These are phyloP conservation scores for Nakaseomyces delphensis DNA, from an alignment of 1,139 yeast genomes.

Conservation along the genomic window DNA sequence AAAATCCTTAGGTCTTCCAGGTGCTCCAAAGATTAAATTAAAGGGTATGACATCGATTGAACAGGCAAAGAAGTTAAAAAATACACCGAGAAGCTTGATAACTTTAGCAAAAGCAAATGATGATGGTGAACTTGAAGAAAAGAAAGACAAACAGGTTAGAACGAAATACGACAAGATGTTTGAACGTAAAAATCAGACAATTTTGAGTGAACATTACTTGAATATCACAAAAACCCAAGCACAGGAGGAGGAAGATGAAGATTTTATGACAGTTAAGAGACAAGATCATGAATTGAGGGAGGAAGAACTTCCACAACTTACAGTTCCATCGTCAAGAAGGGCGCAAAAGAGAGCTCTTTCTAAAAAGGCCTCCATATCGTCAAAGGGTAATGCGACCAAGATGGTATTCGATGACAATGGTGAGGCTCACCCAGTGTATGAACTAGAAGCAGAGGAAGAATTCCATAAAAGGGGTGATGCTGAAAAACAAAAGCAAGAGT, in stretches of 20 bases:
- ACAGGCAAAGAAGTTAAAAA: constrained; percentile 64
- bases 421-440: constrained; percentile 79
- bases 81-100: constrained; percentile 63
- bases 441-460: constrained; percentile 82
- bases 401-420: constrained; percentile 92
- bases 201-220: constrained; percentile 78
- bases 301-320: constrained; percentile 53
- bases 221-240: constrained; percentile 46
- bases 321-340: constrained; percentile 68
- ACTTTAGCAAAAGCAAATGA: constrained; percentile 53
- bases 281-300: constrained; percentile 61
- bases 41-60: constrained; percentile 39
- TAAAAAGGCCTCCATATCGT: constrained; percentile 63
- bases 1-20: constrained; percentile 82
- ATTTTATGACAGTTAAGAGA: constrained; percentile 73
- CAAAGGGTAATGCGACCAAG: constrained; percentile 66
- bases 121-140: constrained; percentile 49
- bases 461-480: constrained; percentile 75
- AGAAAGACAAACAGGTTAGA: constrained; percentile 45
- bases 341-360: constrained; percentile 83
- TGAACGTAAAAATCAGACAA: constrained; percentile 88
- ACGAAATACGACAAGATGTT: constrained; percentile 96
- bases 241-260: constrained; percentile 52
- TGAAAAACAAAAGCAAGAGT: constrained; percentile 54
- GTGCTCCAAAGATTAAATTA: constrained; percentile 88